Conservation (phyloP, 1,284 basidiomycete genomes). For the Rhodotorula sp. region DNA sequence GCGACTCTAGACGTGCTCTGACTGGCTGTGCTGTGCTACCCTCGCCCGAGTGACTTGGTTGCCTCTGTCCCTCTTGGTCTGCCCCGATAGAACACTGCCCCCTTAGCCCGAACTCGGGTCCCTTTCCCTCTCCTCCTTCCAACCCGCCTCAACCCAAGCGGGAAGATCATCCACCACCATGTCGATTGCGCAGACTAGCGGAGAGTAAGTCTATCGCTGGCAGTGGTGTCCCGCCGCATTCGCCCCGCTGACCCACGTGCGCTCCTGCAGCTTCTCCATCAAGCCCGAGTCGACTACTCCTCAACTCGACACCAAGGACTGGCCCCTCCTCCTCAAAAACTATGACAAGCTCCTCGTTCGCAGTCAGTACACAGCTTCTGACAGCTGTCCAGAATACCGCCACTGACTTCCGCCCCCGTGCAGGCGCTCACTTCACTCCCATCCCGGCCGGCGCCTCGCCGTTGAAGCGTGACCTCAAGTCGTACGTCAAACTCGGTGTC, state of each 20-base stretch:
- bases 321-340: slow-evolving; percentile 97
- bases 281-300: slow-evolving; percentile 51
- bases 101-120: background rate
- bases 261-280: slow-evolving; percentile 49
- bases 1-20: too few relatives aligned
- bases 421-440: slow-evolving; percentile 96
- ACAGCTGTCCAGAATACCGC: background rate
- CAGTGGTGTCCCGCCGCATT: background rate
- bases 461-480: slow-evolving; percentile 84
- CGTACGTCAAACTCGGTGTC: slow-evolving; percentile 95
- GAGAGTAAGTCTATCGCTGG: slow-evolving; percentile 21
- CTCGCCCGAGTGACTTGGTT: background rate
- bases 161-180: slow-evolving; percentile 21
- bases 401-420: too few relatives aligned
- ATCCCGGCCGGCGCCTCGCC: slow-evolving; percentile 68
- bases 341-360: slow-evolving; percentile 72
- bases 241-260: background rate
- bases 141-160: slow-evolving; percentile 13
- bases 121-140: background rate
- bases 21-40: background rate
- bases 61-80: background rate
- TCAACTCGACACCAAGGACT: slow-evolving; percentile 79
- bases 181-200: slow-evolving; percentile 22
- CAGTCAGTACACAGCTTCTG: slow-evolving; percentile 22
- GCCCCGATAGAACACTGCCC: background rate